Evolutionary conservation across 768 basidiomycete genomes (phyloP), one percentile per base, ranked within the genome.

Genomic region (Pisolithus tinctorius): DNA sequence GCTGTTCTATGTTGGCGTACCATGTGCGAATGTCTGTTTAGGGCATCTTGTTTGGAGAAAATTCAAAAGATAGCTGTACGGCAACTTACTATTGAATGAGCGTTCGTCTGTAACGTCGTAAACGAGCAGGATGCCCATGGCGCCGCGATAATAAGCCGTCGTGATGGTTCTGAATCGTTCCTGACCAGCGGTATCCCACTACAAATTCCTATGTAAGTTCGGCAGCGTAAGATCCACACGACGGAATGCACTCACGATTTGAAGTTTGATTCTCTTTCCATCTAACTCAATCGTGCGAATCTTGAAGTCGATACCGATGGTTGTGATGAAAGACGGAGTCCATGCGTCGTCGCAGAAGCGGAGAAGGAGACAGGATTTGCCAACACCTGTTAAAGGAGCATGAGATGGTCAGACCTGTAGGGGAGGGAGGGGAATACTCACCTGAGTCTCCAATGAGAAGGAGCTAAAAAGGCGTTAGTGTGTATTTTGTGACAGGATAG

Each of bases 171-270:
- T 79, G 76, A 97, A 97, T 27, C 94, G 87, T 74, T 99, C 96
- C 74, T 97, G 95, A 30, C 96, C 96, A 50, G 95, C 94, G 53
- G 95, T 99, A 68, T 98, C 95, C 95, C 95, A 98, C 94, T 98
- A 62, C 11, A 45, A 48, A 27, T 14, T 8, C 31, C 47, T 11
- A 45, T 29, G 37, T 36, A 36, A 14, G 27, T 16, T 20, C 2
- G 38, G 26, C 11, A 23, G 23, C 16, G 20, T 29, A 11, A 10
- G 44, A 45, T 5, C 3, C 27, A 9, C 6, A 45, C 4, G 30
- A 45, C 25, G 30, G 26, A 4, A 20, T 26, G 14, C 11, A 20
- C 20, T 59, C 57, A 95, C 94, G 68, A 98, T 98, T 71, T 98
- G 95, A n/a, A 98, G 80, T 73, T 98, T 98, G 68, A 97, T 93